These are phyloP conservation scores for Fusarium nygamai DNA, from an alignment of 2,329 filamentous ascomycete species.

Conservation along the genomic window DNA sequence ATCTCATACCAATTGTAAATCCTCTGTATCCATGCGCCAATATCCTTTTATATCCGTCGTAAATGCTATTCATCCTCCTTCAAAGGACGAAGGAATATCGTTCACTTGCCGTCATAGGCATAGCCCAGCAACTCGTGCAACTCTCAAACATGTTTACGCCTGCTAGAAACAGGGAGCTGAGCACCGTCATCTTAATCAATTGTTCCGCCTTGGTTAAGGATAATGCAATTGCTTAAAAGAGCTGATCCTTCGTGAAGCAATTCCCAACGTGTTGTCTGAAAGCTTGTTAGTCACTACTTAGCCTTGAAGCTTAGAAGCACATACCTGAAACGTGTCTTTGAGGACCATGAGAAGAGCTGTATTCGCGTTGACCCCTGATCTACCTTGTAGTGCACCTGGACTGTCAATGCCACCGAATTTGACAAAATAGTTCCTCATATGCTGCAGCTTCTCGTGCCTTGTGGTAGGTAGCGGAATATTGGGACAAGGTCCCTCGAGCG, in stretches of 20 bases:
- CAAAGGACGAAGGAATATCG: background rate
- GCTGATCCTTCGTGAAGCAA: constrained; percentile 87
- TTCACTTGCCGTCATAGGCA: background rate
- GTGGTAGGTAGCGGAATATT: constrained; percentile 62
- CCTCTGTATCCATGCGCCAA: constrained; percentile 11
- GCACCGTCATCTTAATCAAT: constrained; percentile 25
- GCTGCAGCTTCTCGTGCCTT: constrained; percentile 72
- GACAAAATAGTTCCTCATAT: constrained; percentile 83
- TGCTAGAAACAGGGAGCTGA: background rate
- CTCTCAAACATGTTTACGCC: background rate
- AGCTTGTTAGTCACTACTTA: background rate
- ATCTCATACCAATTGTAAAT: constrained; percentile 5
- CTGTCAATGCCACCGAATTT: constrained; percentile 76
- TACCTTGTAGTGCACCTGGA: constrained; percentile 79
- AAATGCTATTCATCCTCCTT: background rate
- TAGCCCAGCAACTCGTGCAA: background rate
- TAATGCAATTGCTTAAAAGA: constrained; percentile 82
- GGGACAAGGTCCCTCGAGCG: constrained; percentile 81
- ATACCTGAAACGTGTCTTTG: constrained; percentile 74
- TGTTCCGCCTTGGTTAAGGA: constrained; percentile 47
- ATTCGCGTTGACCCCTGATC: constrained; percentile 83
- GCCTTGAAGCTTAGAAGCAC: background rate
- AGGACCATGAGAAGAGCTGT: constrained; percentile 84
- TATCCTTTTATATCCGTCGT: constrained; percentile 7
- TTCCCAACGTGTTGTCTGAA: constrained; percentile 83